Conservation (phyloP, 768 basidiomycete species). For the Gymnopilus dilepis region DNA sequence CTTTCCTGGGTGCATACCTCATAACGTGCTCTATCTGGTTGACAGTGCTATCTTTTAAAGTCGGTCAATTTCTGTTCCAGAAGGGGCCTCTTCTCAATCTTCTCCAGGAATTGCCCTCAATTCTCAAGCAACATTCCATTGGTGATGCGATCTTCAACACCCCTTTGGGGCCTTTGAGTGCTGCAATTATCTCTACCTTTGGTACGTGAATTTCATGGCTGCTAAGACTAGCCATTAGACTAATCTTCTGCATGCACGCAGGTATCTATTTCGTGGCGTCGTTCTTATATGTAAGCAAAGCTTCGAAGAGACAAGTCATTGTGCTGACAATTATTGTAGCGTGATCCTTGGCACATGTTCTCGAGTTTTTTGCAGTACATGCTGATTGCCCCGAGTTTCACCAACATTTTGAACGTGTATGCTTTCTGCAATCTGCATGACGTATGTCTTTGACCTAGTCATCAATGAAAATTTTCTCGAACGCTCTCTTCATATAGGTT, state of each 20-base stretch:
- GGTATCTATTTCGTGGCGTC: slow-evolving; percentile 86
- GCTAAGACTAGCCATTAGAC: neutral
- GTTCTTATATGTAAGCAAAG: slow-evolving; percentile 75
- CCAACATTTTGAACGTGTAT: slow-evolving; percentile 94
- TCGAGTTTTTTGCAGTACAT: slow-evolving; percentile 93
- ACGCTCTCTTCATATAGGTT: slow-evolving; percentile 46
- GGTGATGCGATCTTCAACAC: slow-evolving; percentile 69
- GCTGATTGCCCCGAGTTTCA: slow-evolving; percentile 90
- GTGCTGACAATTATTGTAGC: slow-evolving; percentile 44
- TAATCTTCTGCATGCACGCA: slow-evolving; percentile 25
- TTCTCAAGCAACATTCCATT: slow-evolving; percentile 53
- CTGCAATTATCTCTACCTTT: slow-evolving; percentile 88
- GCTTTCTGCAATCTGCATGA: slow-evolving; percentile 98
- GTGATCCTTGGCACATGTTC: slow-evolving; percentile 98
- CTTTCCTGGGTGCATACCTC: slow-evolving; percentile 81
- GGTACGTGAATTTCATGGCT: slow-evolving; percentile 46
- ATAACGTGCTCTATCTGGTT: slow-evolving; percentile 87
- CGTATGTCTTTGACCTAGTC: slow-evolving; percentile 43
- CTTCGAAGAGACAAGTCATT: neutral
- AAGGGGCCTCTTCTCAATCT: neutral
- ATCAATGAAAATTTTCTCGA: neutral
- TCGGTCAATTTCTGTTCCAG: slow-evolving; percentile 35
- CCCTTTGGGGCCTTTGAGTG: slow-evolving; percentile 81
- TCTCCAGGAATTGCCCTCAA: slow-evolving; percentile 36
- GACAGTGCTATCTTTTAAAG: slow-evolving; percentile 79